Base-by-base conservation (phyloP, 1,284 basidiomycete genomes). In the Neolentinus lepideus region DNA sequence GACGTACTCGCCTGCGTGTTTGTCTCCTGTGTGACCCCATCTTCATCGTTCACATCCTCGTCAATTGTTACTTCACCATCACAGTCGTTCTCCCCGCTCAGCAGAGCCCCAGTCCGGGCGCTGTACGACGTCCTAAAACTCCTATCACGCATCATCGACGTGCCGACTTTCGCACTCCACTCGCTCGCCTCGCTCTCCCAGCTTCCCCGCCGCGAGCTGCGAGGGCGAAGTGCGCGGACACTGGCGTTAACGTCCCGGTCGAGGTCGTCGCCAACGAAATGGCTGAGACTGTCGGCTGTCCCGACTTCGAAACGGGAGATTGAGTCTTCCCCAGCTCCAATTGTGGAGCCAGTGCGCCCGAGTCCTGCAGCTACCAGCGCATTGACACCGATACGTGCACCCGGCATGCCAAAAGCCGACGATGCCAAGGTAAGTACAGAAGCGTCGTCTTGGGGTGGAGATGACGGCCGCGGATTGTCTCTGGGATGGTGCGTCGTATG, bases 391-490 rank as follows among this genome's bases (percentile, higher is more conserved):
- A 66, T 56, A 62, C 80, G 69, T 36, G 72, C 69, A 31, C 79
- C 80, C 11, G 85, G 82, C 52, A 86, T 74, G 0, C 82, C 93
- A 67, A 91, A 95, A 1, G 92, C 93, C 2, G 92, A 95, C 12
- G 92, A 94, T 2, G 95, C 95, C 11, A 98, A 82, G 0, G 95
- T 98, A 48, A 98, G 75, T 52, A 95, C 76, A 2, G 91, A 94
- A 0, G 95, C 95, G 66, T 98, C 94, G 66, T 96, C 93, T 24
- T 85, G 76, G 0, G 95, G 95, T 10, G 92, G 88, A 1, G 90
- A 92, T 4, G 88, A 87, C 14, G 96, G 96, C 21, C 90, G 84
- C 2, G 95, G 95, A 68, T 98, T 98, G 71, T 98, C 93, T 53
- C 92, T 83, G 2, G 95, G 96, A 71, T 98, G 94, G 59, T 94